Base-by-base conservation (phyloP, 2,329 filamentous ascomycete genomes). In the Paracoccidioides lutzii region DNA sequence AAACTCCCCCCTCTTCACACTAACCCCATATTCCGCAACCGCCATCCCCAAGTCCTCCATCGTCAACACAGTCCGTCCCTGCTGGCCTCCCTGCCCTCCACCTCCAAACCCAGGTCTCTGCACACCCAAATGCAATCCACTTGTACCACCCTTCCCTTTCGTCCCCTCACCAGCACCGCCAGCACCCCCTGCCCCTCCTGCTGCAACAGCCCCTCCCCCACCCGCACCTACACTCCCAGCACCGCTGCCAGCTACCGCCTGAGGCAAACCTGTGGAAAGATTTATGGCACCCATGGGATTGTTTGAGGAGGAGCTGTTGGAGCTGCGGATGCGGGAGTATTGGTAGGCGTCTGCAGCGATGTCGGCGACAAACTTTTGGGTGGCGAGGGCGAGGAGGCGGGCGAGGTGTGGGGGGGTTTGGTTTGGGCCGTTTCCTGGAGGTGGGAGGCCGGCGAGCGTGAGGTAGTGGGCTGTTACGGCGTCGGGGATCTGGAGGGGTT, bases 11-110 rank as follows among this genome's bases (percentile, higher is more conserved):
- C 93, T 81, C 81, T 95, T 97, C 54, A 97, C 87, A 68, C 95
- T 98, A 53, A 98, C 90, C 1, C 93, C 93, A 69, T 97, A 98
- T 76, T 98, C 93, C 37, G 88, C 88, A 35, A 97, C 91, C 0
- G 93, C 93, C 90, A 97, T 97, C 14, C 93, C 93, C 64, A 98
- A 72, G 70, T 98, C 93, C 73, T 98, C 93, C 93, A 98, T 97
- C 0, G 93, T 97, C 59, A 98, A 77, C 55, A 98, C 91, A 15
- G 93, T 96, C 60, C 90, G 80, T 60, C 94, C 95, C 74, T 94
- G 88, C 5, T 71, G 72, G 55, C 84, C 87, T 1, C 88, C 88
- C 33, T 90, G 90, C 65, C 90, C 88, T 0, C 90, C 90, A 63
- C 91, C 91, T 60, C 91, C 93, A 66, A 84, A 91, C 0, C 88